These are phyloP conservation scores for Volvox africanus DNA, from an alignment of 139 green algal genomes.

Conservation along the genomic window DNA sequence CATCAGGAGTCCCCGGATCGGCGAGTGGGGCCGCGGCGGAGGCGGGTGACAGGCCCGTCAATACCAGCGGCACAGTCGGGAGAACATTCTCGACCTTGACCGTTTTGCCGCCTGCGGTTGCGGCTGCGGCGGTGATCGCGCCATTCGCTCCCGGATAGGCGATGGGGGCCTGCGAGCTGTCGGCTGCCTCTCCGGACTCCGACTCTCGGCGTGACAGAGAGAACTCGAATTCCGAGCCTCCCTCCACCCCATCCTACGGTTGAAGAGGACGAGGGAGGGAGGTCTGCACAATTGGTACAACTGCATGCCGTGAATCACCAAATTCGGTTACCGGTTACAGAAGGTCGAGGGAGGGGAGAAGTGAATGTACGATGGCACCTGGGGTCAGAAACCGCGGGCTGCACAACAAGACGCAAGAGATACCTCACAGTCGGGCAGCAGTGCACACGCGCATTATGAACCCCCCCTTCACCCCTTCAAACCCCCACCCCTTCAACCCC, in stretches of 20 bases:
- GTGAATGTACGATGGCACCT: no score
- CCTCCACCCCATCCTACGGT: slow-evolving; percentile 52
- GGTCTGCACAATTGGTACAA: no score
- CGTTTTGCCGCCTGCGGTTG: background rate
- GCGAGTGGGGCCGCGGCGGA: background rate
- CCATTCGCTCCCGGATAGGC: background rate
- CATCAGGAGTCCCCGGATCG: slow-evolving; percentile 4
- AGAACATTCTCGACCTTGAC: background rate
- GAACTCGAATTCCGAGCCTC: slow-evolving; percentile 62
- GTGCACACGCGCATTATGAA: no score
- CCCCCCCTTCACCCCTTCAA: no score
- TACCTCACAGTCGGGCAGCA: no score
- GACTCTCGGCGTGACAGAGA: slow-evolving; percentile 5
- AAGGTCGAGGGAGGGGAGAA: no score
- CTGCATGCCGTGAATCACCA: no score
- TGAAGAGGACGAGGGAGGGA: no score
- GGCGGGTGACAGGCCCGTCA: background rate
- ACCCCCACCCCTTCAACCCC: no score
- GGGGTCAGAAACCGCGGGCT: background rate
- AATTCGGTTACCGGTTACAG: no score
- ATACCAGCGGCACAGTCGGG: background rate
- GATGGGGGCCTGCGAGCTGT: background rate
- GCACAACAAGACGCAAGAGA: background rate
- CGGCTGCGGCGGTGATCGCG: background rate
- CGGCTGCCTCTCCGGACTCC: background rate